Evolutionary conservation across 2,329 filamentous ascomycete species (phyloP).

Genomic region (Alternaria metachromatica): DNA sequence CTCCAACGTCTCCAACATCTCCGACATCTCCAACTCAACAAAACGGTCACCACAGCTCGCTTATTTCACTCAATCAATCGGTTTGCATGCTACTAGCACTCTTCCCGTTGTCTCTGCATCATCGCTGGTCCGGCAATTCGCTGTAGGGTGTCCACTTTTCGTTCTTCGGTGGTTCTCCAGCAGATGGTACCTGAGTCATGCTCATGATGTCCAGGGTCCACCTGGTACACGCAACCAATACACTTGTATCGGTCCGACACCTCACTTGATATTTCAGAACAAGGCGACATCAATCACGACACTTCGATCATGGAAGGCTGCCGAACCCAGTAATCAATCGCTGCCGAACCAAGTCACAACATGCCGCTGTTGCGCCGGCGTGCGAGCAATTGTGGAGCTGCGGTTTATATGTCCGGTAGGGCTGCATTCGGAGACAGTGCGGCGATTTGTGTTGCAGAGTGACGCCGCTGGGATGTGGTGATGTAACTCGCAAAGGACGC

Average conservation of each 20-base stretch:
- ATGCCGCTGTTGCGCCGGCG: conserved; percentile 5
- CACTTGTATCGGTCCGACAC: conserved; percentile 7
- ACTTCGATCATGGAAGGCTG: conserved; percentile 2
- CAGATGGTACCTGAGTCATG: conserved; percentile 16
- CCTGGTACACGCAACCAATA: conserved; percentile 5
- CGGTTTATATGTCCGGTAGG: conserved; percentile 12
- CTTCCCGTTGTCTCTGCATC: conserved; percentile 9
- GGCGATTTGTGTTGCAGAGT: conserved; percentile 4
- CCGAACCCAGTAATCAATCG: conserved; percentile 2
- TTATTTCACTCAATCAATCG: not conserved
- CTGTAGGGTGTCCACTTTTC: conserved; percentile 6
- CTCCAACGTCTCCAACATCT: not conserved
- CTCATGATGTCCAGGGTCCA: not conserved
- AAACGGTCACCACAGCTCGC: not conserved
- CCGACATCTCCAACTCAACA: not conserved
- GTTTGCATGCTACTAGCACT: conserved; percentile 6
- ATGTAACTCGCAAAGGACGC: conserved; percentile 5
- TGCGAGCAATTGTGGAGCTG: not conserved
- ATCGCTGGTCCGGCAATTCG: conserved; percentile 5
- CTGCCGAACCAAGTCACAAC: not conserved
- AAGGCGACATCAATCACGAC: not conserved
- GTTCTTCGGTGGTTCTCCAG: conserved; percentile 18
- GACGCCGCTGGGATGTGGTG: not conserved
- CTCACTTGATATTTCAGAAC: not conserved
- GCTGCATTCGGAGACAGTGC: conserved; percentile 6